Evolutionary conservation across 805 yeast species (phyloP), one percentile per base, ranked within the genome.

Genomic region (Metschnikowia vanudenii): DNA sequence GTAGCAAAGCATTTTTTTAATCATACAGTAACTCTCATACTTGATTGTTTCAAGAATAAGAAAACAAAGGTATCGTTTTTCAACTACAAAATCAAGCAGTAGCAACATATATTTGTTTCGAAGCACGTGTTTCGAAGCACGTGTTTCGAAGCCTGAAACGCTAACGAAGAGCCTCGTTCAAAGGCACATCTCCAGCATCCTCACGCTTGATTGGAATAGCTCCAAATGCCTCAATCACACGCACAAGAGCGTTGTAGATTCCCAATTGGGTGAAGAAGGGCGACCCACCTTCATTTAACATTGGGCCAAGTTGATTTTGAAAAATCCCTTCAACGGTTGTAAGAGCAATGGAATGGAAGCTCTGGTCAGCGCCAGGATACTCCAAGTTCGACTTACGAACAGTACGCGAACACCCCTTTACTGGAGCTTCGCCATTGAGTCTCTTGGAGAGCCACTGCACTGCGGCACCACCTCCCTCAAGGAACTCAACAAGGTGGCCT

Each of bases 401-500:
- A 1, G 47, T 51, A 8, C 40, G 30, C 11, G 29, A 14, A 34
- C 54, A 48, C 14, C 54, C 56, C 13, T 41, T 11, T 9, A 51
- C 50, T 2, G 55, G 42, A 8, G 32, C 43, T 5, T 41, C 37
- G 12, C 57, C 57, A 7, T 34, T 46, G 32, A 51, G 44, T 1
- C 51, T 46, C 12, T 45, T 45, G 12, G 46, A 22, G 13, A 53
- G 30, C 57, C 57, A 53, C 13, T 24, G 31, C 12, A 53, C 16
- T 0, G 50, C 53, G 3, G 55, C 53, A 0, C 46, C 47, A 3
- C 38, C 30, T 5, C 57, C 57, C 22, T 49, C 50, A 9, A 47
- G 18, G 31, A 45, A 45, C 38, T 61, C 69, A 9, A 58, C 47
- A 17, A 56, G 38, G 41, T 66, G 72, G 0, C 67, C 68, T 16